Evolutionary conservation across 1,284 basidiomycete species (phyloP).

Genomic region (Porodaedalea pini): DNA sequence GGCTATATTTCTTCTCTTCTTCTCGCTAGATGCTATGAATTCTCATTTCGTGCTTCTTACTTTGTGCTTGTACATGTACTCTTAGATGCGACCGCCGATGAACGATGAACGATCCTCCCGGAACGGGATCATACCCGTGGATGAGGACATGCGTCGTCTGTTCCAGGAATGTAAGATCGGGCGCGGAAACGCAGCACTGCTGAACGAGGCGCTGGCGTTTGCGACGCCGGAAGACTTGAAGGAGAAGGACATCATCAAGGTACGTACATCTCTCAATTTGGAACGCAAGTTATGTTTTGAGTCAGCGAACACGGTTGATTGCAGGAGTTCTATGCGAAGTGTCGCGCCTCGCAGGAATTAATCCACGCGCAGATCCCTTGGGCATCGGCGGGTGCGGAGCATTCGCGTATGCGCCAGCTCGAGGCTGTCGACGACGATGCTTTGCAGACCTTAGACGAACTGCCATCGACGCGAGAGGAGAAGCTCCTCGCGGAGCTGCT

Average conservation of each 20-base stretch:
- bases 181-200: slow-evolving; percentile 62
- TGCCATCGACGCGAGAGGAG: slow-evolving; percentile 28
- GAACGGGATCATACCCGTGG: slow-evolving; percentile 62
- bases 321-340: slow-evolving; percentile 73
- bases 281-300: neutral
- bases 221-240: slow-evolving; percentile 64
- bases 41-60: neutral
- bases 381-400: slow-evolving; percentile 73
- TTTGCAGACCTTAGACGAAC: slow-evolving; percentile 17
- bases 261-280: slow-evolving; percentile 30
- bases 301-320: neutral
- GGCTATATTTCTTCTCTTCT: slow-evolving; percentile 17
- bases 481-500: slow-evolving; percentile 55
- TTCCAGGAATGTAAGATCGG: slow-evolving; percentile 79
- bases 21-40: no score
- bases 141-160: slow-evolving; percentile 73
- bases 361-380: slow-evolving; percentile 74
- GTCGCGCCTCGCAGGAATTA: slow-evolving; percentile 67
- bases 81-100: slow-evolving; percentile 25
- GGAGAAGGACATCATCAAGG: slow-evolving; percentile 58
- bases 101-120: slow-evolving; percentile 41
- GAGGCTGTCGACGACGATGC: slow-evolving; percentile 22
- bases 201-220: slow-evolving; percentile 61
- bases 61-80: slow-evolving; percentile 26
- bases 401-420: slow-evolving; percentile 39